A percentile compares a stretch with the other conserved stretches of the same genome.
Conservation (phyloP, 2,329 filamentous ascomycete genomes). For the Colletotrichum viniferum region DNA sequence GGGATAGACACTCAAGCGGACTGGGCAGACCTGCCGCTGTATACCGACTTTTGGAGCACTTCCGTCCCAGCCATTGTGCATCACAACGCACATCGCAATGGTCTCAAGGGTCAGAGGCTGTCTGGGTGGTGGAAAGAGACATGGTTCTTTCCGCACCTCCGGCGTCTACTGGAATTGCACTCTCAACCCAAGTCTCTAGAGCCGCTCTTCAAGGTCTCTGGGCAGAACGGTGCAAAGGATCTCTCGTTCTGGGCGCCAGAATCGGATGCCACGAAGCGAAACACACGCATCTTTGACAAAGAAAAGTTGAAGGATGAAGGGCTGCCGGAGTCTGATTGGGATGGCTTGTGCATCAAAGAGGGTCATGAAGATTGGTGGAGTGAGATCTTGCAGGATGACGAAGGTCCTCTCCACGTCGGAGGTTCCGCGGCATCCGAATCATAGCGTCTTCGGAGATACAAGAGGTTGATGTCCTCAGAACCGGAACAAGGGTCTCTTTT, state of each 20-base stretch:
- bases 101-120: constrained; percentile 24
- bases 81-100: constrained; percentile 26
- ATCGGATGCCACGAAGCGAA: not conserved
- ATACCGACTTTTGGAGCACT: constrained; percentile 27
- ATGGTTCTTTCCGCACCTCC: constrained; percentile 27
- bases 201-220: constrained; percentile 25
- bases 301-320: not conserved
- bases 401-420: not conserved
- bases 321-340: constrained; percentile 8
- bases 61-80: constrained; percentile 27
- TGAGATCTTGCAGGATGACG: constrained; percentile 33
- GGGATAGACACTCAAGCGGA: not conserved
- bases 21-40: constrained; percentile 21
- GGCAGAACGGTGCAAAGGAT: not conserved
- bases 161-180: constrained; percentile 17
- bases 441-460: not conserved
- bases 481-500: not conserved
- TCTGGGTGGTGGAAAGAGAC: constrained; percentile 27
- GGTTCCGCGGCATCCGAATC: not conserved
- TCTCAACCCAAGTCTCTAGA: not conserved
- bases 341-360: constrained; percentile 26
- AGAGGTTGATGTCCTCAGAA: not conserved
- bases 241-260: constrained; percentile 29
- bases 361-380: constrained; percentile 33
- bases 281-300: constrained; percentile 5